Evolutionary conservation across 352 stramenopile genomes (phyloP).

Genomic region (Phytophthora europaea): DNA sequence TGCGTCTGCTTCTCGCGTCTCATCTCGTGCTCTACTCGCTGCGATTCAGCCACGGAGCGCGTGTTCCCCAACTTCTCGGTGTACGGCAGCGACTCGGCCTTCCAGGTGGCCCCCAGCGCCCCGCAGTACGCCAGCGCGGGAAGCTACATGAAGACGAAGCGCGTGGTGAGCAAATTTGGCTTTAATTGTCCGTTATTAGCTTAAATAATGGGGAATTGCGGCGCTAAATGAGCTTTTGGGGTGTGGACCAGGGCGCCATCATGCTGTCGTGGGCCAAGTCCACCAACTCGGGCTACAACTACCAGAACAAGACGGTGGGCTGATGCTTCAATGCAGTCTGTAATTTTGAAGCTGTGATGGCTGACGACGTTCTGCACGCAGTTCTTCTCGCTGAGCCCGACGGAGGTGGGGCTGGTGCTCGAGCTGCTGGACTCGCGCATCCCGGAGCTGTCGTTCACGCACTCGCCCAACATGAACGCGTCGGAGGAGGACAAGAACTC

Average conservation of each 20-base stretch:
- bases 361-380: slow-evolving; percentile 34
- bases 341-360: background rate
- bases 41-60: slow-evolving; percentile 53
- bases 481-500: slow-evolving; percentile 60
- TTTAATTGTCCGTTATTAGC: background rate
- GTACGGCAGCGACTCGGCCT: slow-evolving; percentile 79
- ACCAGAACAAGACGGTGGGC: slow-evolving; percentile 83
- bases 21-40: slow-evolving; percentile 13
- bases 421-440: slow-evolving; percentile 80
- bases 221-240: slow-evolving; percentile 17
- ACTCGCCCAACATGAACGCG: slow-evolving; percentile 87
- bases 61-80: slow-evolving; percentile 83
- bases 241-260: slow-evolving; percentile 66
- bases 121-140: slow-evolving; percentile 73
- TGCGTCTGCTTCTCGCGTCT: slow-evolving; percentile 9
- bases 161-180: slow-evolving; percentile 46
- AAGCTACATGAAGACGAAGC: slow-evolving; percentile 88
- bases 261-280: slow-evolving; percentile 88
- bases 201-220: background rate
- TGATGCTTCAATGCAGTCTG: background rate
- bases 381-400: slow-evolving; percentile 86
- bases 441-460: slow-evolving; percentile 70
- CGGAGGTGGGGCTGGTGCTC: slow-evolving; percentile 80
- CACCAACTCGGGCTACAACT: slow-evolving; percentile 78
- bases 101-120: slow-evolving; percentile 76